Evolutionary conservation across 2,329 filamentous ascomycete genomes (phyloP).

Genomic region (Aschersonia sp.): DNA sequence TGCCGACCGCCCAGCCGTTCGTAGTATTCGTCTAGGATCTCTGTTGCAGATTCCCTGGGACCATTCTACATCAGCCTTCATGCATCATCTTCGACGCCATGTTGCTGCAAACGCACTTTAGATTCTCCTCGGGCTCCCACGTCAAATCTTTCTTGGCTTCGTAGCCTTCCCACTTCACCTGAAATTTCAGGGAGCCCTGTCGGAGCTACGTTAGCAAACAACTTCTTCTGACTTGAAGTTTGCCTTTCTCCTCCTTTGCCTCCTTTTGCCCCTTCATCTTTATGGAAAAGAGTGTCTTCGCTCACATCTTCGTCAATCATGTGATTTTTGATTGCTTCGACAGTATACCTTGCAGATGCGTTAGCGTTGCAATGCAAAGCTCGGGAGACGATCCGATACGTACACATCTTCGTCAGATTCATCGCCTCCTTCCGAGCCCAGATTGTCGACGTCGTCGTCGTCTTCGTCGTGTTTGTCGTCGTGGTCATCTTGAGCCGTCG

Average conservation of each 20-base stretch:
- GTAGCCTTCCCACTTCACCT: constrained; percentile 74
- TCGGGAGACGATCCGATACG: constrained; percentile 6
- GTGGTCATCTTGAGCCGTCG: constrained; percentile 8
- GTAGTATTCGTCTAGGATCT: constrained; percentile 53
- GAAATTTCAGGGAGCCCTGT: constrained; percentile 41
- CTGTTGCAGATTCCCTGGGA: constrained; percentile 37
- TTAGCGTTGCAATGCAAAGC: constrained; percentile 10
- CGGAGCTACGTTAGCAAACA: not conserved
- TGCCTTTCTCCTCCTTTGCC: too few species aligned
- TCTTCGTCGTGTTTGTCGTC: constrained; percentile 14
- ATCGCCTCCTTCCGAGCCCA: constrained; percentile 15
- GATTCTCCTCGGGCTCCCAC: constrained; percentile 65
- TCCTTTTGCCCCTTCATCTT: too few species aligned
- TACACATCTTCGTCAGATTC: constrained; percentile 29
- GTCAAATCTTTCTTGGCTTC: constrained; percentile 56
- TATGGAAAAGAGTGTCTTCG: not conserved
- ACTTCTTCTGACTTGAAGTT: not conserved
- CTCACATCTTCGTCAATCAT: constrained; percentile 41
- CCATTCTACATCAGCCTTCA: not conserved
- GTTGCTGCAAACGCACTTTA: constrained; percentile 11
- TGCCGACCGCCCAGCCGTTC: constrained; percentile 47
- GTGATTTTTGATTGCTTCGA: constrained; percentile 60
- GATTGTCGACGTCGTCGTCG: constrained; percentile 17
- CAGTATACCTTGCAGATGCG: constrained; percentile 43
- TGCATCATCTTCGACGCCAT: not conserved